Evolutionary conservation across 129 eudicot species (phyloP), one percentile per base, ranked within the genome.

Genomic region (Arctium lappa): DNA sequence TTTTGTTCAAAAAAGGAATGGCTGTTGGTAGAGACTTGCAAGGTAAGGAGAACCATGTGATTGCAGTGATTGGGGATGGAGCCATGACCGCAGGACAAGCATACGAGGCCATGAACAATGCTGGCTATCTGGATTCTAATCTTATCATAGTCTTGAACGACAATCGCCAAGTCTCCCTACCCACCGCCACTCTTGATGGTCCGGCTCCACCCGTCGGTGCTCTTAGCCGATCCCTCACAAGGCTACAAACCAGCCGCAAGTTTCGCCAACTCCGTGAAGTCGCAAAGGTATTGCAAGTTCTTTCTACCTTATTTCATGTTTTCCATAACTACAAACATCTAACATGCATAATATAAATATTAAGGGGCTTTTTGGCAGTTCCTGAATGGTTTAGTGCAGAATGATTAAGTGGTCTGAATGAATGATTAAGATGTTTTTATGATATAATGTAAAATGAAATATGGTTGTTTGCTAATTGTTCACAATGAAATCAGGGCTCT

Each of bases 11-110:
- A 11, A 10, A 36, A 50, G 94, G 94, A 50, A 89, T 91, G 95
- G 95, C 95, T 0, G 90, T 91, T 74, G 95, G 86, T 68, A 84
- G 95, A 77, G 95, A 91, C 79, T 73, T 91, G 73, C 75, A 83
- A 11, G 90, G 90, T 48, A 91, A 91, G 81, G 63, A 76, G 31
- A 91, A 91, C 76, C 90, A 86, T 62, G 91, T 91, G 42, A 86
- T 91, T 66, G 78, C 95, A 27, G 92, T 91, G 50, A 91, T 91
- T 1, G 95, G 95, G 5, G 95, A 91, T 77, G 95, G 95, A 46
- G 95, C 95, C 68, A 89, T 91, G 95, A 91, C 92, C 5, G 95
- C 91, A 42, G 95, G 95, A 73, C 95, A 91, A 70, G 95, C 95
- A 29, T 91, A 85, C 2, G 95, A 91, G 44, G 95, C 92, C 31